These are phyloP conservation scores for Skeletonema potamos DNA, from an alignment of 108 stramenopile genomes.

Conservation along the genomic window DNA sequence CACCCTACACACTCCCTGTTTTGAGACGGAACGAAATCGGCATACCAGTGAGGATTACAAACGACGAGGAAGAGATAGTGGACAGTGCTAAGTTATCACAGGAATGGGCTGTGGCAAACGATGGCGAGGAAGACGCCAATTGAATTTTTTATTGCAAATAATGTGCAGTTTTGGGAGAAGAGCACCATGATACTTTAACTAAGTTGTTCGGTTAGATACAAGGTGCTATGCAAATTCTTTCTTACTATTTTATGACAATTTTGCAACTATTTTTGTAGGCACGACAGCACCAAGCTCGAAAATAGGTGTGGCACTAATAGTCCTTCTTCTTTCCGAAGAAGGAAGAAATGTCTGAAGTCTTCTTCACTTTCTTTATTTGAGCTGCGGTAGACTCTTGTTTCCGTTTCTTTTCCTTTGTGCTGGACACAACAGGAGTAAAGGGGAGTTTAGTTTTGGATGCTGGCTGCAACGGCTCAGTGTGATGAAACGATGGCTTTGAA, in stretches of 20 bases:
- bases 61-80: constrained; percentile 4
- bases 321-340: constrained; percentile 17
- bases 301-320: background rate
- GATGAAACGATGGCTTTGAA: background rate
- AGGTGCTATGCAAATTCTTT: background rate
- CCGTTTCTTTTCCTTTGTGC: background rate
- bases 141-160: background rate
- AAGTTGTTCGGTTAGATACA: no score
- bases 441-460: background rate
- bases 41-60: constrained; percentile 56
- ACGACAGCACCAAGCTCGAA: background rate
- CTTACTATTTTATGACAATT: background rate
- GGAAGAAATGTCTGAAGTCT: constrained; percentile 3
- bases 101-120: constrained; percentile 37
- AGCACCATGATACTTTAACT: no score
- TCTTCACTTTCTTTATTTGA: constrained; percentile 1
- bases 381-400: constrained; percentile 3
- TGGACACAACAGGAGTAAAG: background rate
- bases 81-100: constrained; percentile 20
- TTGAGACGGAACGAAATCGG: constrained; percentile 89
- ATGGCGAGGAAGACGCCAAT: constrained; percentile 8
- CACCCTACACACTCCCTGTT: constrained; percentile 93
- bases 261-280: background rate
- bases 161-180: background rate
- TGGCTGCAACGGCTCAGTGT: background rate